These are phyloP conservation scores for Daedaleopsis sinensis DNA, from an alignment of 768 basidiomycete genomes.

Conservation along the genomic window DNA sequence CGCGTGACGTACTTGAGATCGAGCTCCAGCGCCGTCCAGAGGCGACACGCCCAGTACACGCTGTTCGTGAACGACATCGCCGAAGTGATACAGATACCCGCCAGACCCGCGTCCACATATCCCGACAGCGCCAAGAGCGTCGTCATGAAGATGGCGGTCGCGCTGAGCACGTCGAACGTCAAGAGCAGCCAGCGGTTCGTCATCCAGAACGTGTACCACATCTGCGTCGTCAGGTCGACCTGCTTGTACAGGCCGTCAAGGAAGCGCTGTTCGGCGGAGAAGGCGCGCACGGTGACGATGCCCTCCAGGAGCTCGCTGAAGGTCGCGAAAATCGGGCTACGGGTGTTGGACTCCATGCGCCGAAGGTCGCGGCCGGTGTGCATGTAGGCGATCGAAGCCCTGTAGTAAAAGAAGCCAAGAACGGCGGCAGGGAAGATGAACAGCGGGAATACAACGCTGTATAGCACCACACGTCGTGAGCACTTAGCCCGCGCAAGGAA, in stretches of 20 bases:
- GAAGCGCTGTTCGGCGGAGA: constrained; percentile 81
- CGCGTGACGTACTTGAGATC: constrained; percentile 65
- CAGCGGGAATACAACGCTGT: constrained; percentile 72
- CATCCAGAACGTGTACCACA: constrained; percentile 93
- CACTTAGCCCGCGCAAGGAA: constrained; percentile 2
- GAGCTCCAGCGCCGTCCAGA: constrained; percentile 63
- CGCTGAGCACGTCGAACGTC: constrained; percentile 81
- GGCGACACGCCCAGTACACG: constrained; percentile 54
- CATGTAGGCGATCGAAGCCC: constrained; percentile 71
- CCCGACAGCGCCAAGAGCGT: constrained; percentile 75
- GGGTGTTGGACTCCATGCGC: constrained; percentile 88
- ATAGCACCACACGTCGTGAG: constrained; percentile 26
- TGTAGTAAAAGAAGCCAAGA: constrained; percentile 75
- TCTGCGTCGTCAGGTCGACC: constrained; percentile 79
- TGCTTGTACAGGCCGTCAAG: constrained; percentile 72
- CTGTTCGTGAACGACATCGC: constrained; percentile 62
- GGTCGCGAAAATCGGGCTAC: constrained; percentile 83
- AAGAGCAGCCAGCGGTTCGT: constrained; percentile 84
- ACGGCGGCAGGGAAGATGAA: constrained; percentile 80
- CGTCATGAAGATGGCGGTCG: constrained; percentile 71
- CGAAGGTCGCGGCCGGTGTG: constrained; percentile 83
- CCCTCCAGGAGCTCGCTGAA: constrained; percentile 85
- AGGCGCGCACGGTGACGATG: constrained; percentile 92
- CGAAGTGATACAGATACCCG: constrained; percentile 77
- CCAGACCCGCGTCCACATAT: constrained; percentile 59